phyloP scores from a whole-genome alignment of 2,329 filamentous ascomycete genomes.

The Alternaria arbusti region DNA sequence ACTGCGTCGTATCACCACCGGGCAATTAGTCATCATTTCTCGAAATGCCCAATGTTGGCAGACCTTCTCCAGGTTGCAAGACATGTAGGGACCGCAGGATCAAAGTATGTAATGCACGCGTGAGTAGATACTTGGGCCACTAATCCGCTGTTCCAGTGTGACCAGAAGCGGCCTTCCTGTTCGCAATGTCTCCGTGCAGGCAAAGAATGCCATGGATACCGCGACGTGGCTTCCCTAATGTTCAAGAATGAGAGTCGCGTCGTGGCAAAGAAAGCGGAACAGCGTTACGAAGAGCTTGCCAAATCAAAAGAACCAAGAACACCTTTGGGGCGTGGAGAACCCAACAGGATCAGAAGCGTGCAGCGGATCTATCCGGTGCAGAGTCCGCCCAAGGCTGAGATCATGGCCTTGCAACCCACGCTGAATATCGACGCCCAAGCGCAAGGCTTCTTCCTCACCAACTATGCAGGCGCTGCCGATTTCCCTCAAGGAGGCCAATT shows the following conservation, averaged over 20 bases:
- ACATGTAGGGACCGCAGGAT: constrained; percentile 41
- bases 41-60: constrained; percentile 40
- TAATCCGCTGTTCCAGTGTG: constrained; percentile 28
- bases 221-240: constrained; percentile 39
- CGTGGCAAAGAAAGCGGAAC: constrained; percentile 33
- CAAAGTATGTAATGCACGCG: constrained; percentile 25
- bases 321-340: background rate
- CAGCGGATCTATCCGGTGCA: background rate
- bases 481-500: constrained; percentile 36
- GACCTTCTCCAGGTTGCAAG: constrained; percentile 41
- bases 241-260: constrained; percentile 40
- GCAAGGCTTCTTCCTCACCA: constrained; percentile 38
- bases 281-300: constrained; percentile 31
- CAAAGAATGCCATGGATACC: constrained; percentile 40
- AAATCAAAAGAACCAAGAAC: constrained; percentile 10
- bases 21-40: constrained; percentile 1
- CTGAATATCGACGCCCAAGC: constrained; percentile 40
- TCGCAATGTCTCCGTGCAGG: constrained; percentile 38
- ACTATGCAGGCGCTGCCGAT: constrained; percentile 30
- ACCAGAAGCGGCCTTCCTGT: constrained; percentile 42
- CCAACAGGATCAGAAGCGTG: background rate
- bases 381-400: constrained; percentile 18
- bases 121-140: background rate
- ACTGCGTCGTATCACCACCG: background rate
- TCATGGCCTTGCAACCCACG: constrained; percentile 14